Evolutionary conservation across 768 basidiomycete species (phyloP).

Genomic region (Daedaleopsis nitida): DNA sequence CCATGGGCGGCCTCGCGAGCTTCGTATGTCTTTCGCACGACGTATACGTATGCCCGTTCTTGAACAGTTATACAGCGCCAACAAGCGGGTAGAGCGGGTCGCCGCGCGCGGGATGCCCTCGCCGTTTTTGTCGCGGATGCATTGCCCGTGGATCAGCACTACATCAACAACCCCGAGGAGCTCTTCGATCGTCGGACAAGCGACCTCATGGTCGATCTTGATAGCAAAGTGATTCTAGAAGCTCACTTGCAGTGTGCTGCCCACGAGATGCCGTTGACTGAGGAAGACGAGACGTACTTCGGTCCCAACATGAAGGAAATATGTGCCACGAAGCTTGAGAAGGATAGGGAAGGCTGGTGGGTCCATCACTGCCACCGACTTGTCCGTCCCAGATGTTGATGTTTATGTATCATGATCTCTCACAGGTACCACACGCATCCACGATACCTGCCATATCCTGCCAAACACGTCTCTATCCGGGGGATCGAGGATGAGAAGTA

Average conservation of each 20-base stretch:
- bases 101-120: conserved; percentile 77
- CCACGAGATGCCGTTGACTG: conserved; percentile 78
- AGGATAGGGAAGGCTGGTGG: conserved; percentile 83
- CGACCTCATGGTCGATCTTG: conserved; percentile 70
- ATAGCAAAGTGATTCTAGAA: conserved; percentile 76
- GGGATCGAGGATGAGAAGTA: conserved; percentile 81
- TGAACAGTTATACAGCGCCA: conserved; percentile 56
- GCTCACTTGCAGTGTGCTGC: conserved; percentile 88
- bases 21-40: conserved; percentile 52
- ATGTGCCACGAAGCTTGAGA: conserved; percentile 59
- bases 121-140: conserved; percentile 71
- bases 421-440: conserved; percentile 81
- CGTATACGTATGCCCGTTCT: background rate
- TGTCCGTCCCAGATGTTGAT: background rate
- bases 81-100: conserved; percentile 87
- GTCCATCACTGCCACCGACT: conserved; percentile 15
- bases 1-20: conserved; percentile 69
- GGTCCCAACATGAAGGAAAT: conserved; percentile 59
- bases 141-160: conserved; percentile 75
- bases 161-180: conserved; percentile 65
- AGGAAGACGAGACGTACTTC: conserved; percentile 71
- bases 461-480: conserved; percentile 71
- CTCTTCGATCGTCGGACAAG: conserved; percentile 64
- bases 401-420: background rate
- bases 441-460: conserved; percentile 77